Conservation (phyloP, 805 yeast genomes). For the Saccharomycopsis fibuligera region DNA sequence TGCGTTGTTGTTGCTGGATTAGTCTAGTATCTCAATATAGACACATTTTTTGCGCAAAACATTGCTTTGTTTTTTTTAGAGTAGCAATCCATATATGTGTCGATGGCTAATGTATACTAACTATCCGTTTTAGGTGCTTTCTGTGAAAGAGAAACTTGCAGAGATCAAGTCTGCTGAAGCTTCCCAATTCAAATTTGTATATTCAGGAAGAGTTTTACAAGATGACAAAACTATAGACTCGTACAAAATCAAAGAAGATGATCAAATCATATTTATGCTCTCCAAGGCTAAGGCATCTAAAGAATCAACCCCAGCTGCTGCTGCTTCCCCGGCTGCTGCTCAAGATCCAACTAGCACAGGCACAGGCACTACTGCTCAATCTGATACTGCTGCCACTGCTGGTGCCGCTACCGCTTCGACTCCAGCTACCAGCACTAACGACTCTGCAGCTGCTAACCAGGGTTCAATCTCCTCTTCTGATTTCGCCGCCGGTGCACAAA, state of each 20-base stretch:
- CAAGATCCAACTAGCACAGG: slow-evolving; percentile 24
- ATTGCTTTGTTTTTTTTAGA: not conserved
- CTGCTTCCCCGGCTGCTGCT: slow-evolving; percentile 25
- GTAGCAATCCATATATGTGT: not conserved
- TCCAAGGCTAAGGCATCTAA: slow-evolving; percentile 36
- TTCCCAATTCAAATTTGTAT: slow-evolving; percentile 78
- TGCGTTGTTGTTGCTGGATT: too few relatives aligned
- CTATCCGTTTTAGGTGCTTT: slow-evolving; percentile 36
- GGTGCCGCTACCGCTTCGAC: slow-evolving; percentile 23
- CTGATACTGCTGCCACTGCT: slow-evolving; percentile 22
- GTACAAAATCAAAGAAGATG: slow-evolving; percentile 73
- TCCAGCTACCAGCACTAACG: slow-evolving; percentile 19
- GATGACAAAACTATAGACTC: slow-evolving; percentile 71
- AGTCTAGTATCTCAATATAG: not conserved
- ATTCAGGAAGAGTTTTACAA: slow-evolving; percentile 84
- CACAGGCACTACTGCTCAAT: slow-evolving; percentile 7
- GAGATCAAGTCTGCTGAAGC: slow-evolving; percentile 60
- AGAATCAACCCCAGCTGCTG: slow-evolving; percentile 24
- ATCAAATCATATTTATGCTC: slow-evolving; percentile 89
- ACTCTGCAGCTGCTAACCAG: slow-evolving; percentile 11
- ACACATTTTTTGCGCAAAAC: not conserved
- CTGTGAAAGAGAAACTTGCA: slow-evolving; percentile 72
- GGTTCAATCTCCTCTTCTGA: slow-evolving; percentile 35
- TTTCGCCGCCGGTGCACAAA: slow-evolving; percentile 69
- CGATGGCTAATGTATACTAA: slow-evolving; percentile 20